Base-by-base conservation (phyloP, 441 rosid genomes). In the Syzygium malaccense region DNA sequence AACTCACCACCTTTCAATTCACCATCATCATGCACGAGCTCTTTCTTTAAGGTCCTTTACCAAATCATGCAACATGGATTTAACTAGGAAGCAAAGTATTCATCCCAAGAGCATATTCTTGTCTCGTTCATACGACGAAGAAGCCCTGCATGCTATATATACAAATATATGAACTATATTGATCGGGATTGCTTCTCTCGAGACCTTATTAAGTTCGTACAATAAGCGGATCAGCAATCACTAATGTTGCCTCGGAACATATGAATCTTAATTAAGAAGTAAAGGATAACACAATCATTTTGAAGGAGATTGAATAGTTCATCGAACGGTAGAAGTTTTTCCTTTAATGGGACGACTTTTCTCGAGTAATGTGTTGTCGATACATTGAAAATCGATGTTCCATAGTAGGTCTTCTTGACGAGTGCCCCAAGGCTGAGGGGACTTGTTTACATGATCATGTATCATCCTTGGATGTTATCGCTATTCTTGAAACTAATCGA, bases 401-500 rank as follows among this genome's bases (percentile, higher is more conserved):
- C 49, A 1, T 71, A 20, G 20, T 4, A 37, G 80, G 51, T 71
- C 51, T 68, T 37, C 48, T 20, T 8, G n/a, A 71, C 3, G 0
- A 71, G 79, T 68, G 80, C 28, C 49, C 45, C 0, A 4, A 37
- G 51, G n/a, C 17, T 15, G 14, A 20, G 49, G 49, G 28, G n/a
- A 33, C 51, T 71, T 71, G n/a, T 23, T 71, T 37, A 20, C 49
- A 37, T 37, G 28, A 20, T 5, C 51, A 5, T 5, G 28, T 71
- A 25, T 64, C 0, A 18, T 64, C 71, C 71, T 64, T n/a, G 0
- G 0, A n/a, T 30, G 5, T 64, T 15, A 62, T 37, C n/a, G 6
- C 1, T 71, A 5, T 23, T 37, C 48, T 20, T 20, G 45, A 4
- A 1, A 37, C 3, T 11, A 41, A 37, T 33, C 0, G 18, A 37